A percentile compares a stretch with the other conserved stretches of the same genome.
These are phyloP conservation scores for Leccinum broughii DNA, from an alignment of 768 basidiomycete genomes.

Conservation along the genomic window DNA sequence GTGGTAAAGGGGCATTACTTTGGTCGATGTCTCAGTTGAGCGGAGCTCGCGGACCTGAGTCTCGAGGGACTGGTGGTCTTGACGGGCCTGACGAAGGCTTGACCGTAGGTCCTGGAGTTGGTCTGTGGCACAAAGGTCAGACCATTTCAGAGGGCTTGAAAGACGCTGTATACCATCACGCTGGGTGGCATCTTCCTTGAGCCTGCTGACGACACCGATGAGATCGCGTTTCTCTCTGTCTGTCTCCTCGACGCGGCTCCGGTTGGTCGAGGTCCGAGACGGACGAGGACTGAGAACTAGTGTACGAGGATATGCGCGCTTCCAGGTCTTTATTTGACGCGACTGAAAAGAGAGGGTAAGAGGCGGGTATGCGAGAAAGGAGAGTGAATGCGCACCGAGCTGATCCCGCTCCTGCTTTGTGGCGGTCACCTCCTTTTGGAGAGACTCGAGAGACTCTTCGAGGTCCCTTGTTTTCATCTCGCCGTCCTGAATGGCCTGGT, in stretches of 20 bases:
- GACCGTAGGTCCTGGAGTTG: constrained; percentile 68
- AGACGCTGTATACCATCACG: constrained; percentile 61
- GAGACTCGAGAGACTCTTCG: constrained; percentile 49
- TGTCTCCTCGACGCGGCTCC: constrained; percentile 59
- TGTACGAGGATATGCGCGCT: constrained; percentile 55
- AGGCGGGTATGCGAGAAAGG: neutral
- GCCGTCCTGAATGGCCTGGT: constrained; percentile 79
- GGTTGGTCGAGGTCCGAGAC: constrained; percentile 55
- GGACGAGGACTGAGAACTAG: constrained; percentile 60
- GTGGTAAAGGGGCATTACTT: constrained; percentile 42
- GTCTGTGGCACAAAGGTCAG: constrained; percentile 43
- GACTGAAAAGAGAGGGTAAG: constrained; percentile 34
- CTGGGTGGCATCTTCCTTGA: constrained; percentile 73
- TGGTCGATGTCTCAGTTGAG: constrained; percentile 74
- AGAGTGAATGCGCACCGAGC: constrained; percentile 51
- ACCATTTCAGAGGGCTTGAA: neutral
- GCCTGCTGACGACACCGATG: constrained; percentile 75
- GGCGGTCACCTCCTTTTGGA: constrained; percentile 55
- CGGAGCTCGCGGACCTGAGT: constrained; percentile 69
- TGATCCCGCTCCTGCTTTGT: constrained; percentile 65
- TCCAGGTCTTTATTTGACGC: constrained; percentile 48
- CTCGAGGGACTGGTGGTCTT: constrained; percentile 69
- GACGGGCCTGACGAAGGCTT: constrained; percentile 72
- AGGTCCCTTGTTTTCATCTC: constrained; percentile 61
- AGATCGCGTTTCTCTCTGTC: constrained; percentile 93